Evolutionary conservation across 345 rosid genomes (phyloP).

Genomic region (Sisymbrium altissimum): DNA sequence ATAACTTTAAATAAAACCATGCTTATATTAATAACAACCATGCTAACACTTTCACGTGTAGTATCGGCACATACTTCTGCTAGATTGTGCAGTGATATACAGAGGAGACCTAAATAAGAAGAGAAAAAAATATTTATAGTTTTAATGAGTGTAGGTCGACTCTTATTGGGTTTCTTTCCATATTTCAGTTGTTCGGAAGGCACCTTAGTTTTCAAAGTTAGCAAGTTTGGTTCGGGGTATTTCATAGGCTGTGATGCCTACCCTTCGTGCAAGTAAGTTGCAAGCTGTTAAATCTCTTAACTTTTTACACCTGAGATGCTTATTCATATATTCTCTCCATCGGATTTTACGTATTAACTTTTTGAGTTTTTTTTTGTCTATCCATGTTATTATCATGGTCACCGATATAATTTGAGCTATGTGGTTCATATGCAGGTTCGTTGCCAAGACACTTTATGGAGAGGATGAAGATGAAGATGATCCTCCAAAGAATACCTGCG

Average conservation of each 20-base stretch:
- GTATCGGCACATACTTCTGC: not conserved
- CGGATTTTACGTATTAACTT: not conserved
- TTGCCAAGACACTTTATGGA: slow-evolving; percentile 83
- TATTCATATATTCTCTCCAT: slow-evolving; percentile 4
- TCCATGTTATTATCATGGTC: not conserved
- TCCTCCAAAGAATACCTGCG: slow-evolving; percentile 38
- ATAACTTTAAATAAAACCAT: not conserved
- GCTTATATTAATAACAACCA: not conserved
- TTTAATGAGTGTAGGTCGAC: not conserved
- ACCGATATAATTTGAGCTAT: slow-evolving; percentile 8
- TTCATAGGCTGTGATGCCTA: slow-evolving; percentile 89
- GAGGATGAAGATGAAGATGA: slow-evolving; percentile 71
- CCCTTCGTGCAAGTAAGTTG: slow-evolving; percentile 93
- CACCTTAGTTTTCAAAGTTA: slow-evolving; percentile 78
- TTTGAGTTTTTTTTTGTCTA: not conserved
- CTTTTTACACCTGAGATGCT: not conserved
- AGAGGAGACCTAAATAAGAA: slow-evolving; percentile 9
- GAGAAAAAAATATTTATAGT: not conserved
- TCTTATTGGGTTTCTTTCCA: slow-evolving; percentile 10
- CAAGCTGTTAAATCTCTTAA: slow-evolving; percentile 3
- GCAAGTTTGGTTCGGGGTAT: slow-evolving; percentile 81
- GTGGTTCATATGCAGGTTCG: slow-evolving; percentile 50
- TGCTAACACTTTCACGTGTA: slow-evolving; percentile 1
- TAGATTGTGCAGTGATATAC: not conserved
- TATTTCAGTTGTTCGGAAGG: slow-evolving; percentile 86